Conservation (phyloP, 257 asterid genomes). For the Vinca minor region DNA sequence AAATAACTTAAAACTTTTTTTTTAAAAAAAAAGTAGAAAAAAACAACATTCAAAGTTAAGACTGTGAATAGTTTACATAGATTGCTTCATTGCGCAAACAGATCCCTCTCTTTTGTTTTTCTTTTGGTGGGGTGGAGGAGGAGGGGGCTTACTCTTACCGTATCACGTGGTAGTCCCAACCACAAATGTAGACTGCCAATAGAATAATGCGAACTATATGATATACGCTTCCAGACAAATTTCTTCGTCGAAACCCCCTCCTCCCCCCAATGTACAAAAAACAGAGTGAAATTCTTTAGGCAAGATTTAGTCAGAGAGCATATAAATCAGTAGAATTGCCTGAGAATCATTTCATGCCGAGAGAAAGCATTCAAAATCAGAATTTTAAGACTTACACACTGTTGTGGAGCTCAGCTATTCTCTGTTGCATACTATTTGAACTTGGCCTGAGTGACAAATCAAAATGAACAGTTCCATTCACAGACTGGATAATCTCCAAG, state of each 20-base stretch:
- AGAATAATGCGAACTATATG: background rate
- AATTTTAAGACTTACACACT: constrained; percentile 36
- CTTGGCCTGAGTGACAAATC: constrained; percentile 66
- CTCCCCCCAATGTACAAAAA: background rate
- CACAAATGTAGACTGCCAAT: background rate
- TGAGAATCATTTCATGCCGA: background rate
- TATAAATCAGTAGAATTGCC: background rate
- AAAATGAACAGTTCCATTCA: constrained; percentile 50
- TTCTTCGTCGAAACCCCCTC: background rate
- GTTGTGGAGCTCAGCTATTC: constrained; percentile 21
- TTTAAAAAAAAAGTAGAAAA: too few relatives aligned
- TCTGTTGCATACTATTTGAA: constrained; percentile 23
- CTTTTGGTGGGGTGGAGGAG: too few relatives aligned
- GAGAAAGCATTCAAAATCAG: constrained; percentile 9
- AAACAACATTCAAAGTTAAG: background rate
- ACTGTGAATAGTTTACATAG: background rate
- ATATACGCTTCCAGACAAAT: background rate
- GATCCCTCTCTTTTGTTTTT: background rate
- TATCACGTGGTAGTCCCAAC: background rate
- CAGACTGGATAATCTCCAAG: constrained; percentile 43
- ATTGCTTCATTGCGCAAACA: background rate
- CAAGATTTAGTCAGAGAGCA: background rate
- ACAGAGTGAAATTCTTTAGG: background rate
- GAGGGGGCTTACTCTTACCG: background rate
- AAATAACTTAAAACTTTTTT: background rate